Evolutionary conservation across 2,329 filamentous ascomycete genomes (phyloP).

Genomic region (Fusarium sp.): DNA sequence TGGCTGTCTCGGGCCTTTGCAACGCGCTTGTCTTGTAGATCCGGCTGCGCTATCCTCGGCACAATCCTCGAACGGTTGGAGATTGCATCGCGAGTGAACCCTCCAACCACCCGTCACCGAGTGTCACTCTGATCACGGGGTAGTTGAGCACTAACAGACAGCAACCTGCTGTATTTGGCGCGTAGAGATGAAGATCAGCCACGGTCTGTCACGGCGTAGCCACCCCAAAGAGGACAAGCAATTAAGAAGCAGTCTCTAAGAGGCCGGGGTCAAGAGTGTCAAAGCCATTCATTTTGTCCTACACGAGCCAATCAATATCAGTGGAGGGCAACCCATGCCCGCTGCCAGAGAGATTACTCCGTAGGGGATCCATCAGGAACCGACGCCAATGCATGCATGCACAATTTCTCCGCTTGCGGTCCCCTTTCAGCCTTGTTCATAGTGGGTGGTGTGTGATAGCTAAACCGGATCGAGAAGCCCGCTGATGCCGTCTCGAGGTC

Average conservation of each 20-base stretch:
- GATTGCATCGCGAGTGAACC: not conserved
- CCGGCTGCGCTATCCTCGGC: conserved; percentile 7
- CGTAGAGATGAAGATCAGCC: conserved; percentile 42
- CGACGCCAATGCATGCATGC: conserved; percentile 1
- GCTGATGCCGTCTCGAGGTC: conserved; percentile 3
- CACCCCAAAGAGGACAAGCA: conserved; percentile 30
- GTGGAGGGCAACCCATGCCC: not conserved
- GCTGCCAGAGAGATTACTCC: conserved; percentile 22
- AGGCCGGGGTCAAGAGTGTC: conserved; percentile 16
- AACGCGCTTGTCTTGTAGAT: conserved; percentile 19
- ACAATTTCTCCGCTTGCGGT: conserved; percentile 20
- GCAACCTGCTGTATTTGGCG: conserved; percentile 36
- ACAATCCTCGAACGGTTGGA: conserved; percentile 18
- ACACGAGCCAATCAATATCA: conserved; percentile 22
- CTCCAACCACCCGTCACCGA: conserved; percentile 4
- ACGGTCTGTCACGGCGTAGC: conserved; percentile 24
- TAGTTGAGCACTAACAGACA: not conserved
- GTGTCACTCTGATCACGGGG: conserved; percentile 9
- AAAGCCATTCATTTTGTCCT: conserved; percentile 10
- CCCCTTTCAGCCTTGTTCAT: conserved; percentile 28
- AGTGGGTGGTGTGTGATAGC: conserved; percentile 2
- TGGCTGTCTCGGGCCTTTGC: conserved; percentile 13
- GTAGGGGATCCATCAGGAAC: not conserved
- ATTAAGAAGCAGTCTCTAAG: conserved; percentile 5
- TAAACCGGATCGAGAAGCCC: conserved; percentile 20